These are phyloP conservation scores for Ciborinia camelliae DNA, from an alignment of 2,329 filamentous ascomycete species.

Conservation along the genomic window DNA sequence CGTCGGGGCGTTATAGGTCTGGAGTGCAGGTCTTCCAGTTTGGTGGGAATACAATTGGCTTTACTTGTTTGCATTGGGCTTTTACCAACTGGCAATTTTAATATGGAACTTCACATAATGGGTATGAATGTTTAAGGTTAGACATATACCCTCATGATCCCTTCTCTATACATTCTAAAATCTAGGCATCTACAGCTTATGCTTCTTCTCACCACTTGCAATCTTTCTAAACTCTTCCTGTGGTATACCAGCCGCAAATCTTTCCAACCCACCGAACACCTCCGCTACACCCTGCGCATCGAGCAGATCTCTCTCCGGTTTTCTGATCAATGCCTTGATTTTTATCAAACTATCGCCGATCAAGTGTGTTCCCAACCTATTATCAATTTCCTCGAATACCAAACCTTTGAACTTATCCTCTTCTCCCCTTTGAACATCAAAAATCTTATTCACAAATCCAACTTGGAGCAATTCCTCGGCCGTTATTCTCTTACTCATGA, in stretches of 20 bases:
- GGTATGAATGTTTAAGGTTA: slow-evolving; percentile 5
- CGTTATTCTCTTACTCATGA: slow-evolving; percentile 79
- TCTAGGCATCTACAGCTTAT: slow-evolving; percentile 66
- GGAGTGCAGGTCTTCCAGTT: neutral
- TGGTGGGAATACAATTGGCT: neutral
- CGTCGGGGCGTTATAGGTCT: neutral
- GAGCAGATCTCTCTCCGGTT: slow-evolving; percentile 67
- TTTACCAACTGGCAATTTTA: neutral
- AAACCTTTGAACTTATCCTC: slow-evolving; percentile 64
- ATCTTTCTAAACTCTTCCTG: slow-evolving; percentile 87
- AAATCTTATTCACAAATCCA: slow-evolving; percentile 85
- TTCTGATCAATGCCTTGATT: slow-evolving; percentile 80
- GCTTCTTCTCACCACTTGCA: slow-evolving; percentile 83
- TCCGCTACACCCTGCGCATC: slow-evolving; percentile 78
- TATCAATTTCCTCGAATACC: slow-evolving; percentile 77
- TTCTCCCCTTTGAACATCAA: slow-evolving; percentile 58
- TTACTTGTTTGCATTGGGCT: neutral
- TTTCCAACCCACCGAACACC: slow-evolving; percentile 79
- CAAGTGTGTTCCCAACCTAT: slow-evolving; percentile 75
- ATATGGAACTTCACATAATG: neutral
- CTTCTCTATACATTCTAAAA: slow-evolving; percentile 14
- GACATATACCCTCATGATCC: neutral
- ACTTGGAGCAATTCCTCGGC: slow-evolving; percentile 68
- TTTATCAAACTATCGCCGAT: slow-evolving; percentile 73
- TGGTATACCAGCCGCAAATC: slow-evolving; percentile 64